Evolutionary conservation across 371 early-diverging fungal genomes (phyloP), one percentile per base, ranked within the genome.

Genomic region (Saksenaea vasiformis): DNA sequence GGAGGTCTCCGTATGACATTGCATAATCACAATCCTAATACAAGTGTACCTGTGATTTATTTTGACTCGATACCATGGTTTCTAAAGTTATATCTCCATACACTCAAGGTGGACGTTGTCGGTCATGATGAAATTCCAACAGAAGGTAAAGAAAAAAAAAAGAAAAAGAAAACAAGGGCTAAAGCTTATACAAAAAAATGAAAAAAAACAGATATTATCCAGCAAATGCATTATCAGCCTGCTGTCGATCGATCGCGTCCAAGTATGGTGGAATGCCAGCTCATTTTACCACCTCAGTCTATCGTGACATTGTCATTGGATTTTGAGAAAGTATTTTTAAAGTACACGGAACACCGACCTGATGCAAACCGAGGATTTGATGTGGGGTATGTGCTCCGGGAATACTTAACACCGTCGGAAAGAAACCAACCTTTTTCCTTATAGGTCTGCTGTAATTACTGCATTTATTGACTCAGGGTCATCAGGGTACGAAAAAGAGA

Each of bases 351-450:
- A 72, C 95, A 98, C 67, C 94, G 93, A 34, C 98, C 98, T 0
- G 99, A 98, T 73, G 94, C 98, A 5, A 94, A 96, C 73, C 86
- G 96, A 54, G 99, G 99, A 0, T 95, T 97, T 70, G 96, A 94
- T 73, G 83, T 97, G 36, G 95, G 94, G 82, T 78, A 78, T 69
- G 57, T 27, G n/a, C n/a, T 37, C 19, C 41, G 36, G 35, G 19
- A 22, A 53, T 28, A 19, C 54, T 35, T 43, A 15, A 9, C n/a
- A 51, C 51, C 39, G n/a, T 54, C 10, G 44, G 4, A 13, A 11
- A 36, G 27, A 56, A 27, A 27, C 24, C 19, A 34, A 39, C 4
- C 41, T 34, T 58, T 28, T 26, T 54, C 43, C 10, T 13, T 15
- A 10, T 62, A 80, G 80, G 9, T 73, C 82, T 60, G 80, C 77